A percentile compares a stretch with the other conserved stretches of the same genome.
Conservation (phyloP, 2,329 filamentous ascomycete species). For the Emmonsiellopsis sp. region DNA sequence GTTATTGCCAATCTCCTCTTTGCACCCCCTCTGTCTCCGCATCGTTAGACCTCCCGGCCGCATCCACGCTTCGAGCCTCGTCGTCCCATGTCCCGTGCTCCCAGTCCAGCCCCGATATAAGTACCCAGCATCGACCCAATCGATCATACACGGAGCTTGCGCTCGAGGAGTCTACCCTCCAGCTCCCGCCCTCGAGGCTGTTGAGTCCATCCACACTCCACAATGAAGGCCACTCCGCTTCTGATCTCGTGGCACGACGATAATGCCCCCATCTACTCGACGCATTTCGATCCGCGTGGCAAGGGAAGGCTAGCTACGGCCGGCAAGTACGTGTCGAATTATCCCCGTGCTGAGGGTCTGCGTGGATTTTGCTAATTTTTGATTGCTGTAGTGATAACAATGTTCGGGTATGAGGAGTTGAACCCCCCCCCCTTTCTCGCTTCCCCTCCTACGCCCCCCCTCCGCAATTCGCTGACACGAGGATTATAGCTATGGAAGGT, state of each 20-base stretch:
- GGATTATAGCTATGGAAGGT: conserved; percentile 76
- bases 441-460: conserved; percentile 10
- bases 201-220: conserved; percentile 8
- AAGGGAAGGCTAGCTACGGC: conserved; percentile 88
- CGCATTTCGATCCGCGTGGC: conserved; percentile 87
- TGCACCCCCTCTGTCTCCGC: too few species aligned
- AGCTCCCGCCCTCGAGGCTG: conserved; percentile 2
- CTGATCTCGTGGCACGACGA: conserved; percentile 99
- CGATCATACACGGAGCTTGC: not conserved
- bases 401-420: conserved; percentile 59
- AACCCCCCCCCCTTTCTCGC: conserved; percentile 13
- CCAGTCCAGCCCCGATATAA: not conserved
- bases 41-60: too few species aligned
- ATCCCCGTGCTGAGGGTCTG: not conserved
- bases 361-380: not conserved
- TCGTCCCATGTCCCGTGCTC: too few species aligned
- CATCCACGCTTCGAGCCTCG: too few species aligned
- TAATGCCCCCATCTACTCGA: conserved; percentile 92
- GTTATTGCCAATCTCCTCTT: too few species aligned
- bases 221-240: conserved; percentile 91
- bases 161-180: not conserved
- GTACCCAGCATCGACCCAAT: not conserved
- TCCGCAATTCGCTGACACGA: conserved; percentile 11
- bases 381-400: conserved; percentile 61
- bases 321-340: conserved; percentile 50